Base-by-base conservation (phyloP, 2,329 filamentous ascomycete genomes). In the Trichophyton verrucosum region DNA sequence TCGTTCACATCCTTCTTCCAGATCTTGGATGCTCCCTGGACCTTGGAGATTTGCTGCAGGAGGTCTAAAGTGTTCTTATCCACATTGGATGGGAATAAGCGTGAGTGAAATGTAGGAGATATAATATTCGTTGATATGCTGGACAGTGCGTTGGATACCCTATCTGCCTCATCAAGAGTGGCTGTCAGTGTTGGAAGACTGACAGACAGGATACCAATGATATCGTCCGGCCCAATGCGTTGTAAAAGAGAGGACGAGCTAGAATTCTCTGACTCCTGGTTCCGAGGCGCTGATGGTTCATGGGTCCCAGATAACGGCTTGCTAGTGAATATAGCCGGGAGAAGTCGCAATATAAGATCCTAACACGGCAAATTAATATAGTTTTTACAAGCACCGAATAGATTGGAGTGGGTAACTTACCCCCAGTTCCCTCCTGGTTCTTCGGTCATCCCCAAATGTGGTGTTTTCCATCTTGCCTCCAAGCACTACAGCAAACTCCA, bases 381-480 rank as follows among this genome's bases (percentile, higher is more conserved):
- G 3, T 4, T 38, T 13, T 38, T 38, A 38, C 0, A 38, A 38
- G 9, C 2, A 38, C 8, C 2, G 7, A 38, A 38, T 38, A 38
- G 11, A 13, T 2, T 38, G 1, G 11, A 13, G 33, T 38, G 33
- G 3, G 33, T 11, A 9, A 81, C 87, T 74, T 79, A 92, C 89
- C 24, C 89, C 89, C 17, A 97, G 78, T 63, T 97, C 92, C 70
- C 88, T 84, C 63, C 91, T 84, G 90, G 96, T 96, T 73, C 87
- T 91, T 58, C 86, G 82, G 74, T 96, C 89, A 75, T 97, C 92
- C 38, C 92, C 92, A 74, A 96, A 97, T 68, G 91, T 96, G 11
- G 92, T 99, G 67, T 99, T 96, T 72, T 96, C 91, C 57, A 97
- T 88, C 77, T 99, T 99, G 71, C 94, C 88, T 1, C 94, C 92